A percentile compares a stretch with the other conserved stretches of the same genome.
Conservation (phyloP, 495 filamentous ascomycete genomes). For the Copromyces sp. region DNA sequence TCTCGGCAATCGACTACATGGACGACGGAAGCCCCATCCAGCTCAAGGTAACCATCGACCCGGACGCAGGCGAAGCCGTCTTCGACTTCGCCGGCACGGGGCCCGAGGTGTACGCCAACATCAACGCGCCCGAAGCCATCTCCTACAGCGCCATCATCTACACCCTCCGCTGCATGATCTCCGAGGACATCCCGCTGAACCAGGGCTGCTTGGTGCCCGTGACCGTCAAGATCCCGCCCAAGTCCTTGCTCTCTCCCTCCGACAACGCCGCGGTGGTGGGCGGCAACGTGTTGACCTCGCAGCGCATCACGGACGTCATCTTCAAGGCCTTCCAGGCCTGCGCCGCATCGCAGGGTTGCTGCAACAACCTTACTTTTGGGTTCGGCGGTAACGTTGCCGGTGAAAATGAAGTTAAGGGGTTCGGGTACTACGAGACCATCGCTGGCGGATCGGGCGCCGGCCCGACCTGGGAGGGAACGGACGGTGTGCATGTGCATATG, state of each 20-base stretch:
- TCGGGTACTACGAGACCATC: slow-evolving; percentile 98
- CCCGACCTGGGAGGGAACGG: slow-evolving; percentile 76
- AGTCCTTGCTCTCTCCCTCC: slow-evolving; percentile 76
- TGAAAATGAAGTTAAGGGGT: slow-evolving; percentile 54
- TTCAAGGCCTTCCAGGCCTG: slow-evolving; percentile 84
- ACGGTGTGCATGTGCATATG: slow-evolving; percentile 93
- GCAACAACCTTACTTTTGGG: slow-evolving; percentile 81
- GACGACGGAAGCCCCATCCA: slow-evolving; percentile 86
- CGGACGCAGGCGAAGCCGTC: slow-evolving; percentile 69
- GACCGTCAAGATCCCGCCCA: slow-evolving; percentile 70
- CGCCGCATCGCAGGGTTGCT: slow-evolving; percentile 84
- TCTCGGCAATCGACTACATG: slow-evolving; percentile 78
- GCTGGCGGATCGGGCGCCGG: slow-evolving; percentile 88
- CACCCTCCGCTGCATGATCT: slow-evolving; percentile 85
- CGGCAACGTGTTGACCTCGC: slow-evolving; percentile 85
- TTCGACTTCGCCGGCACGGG: slow-evolving; percentile 92
- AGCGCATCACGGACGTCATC: slow-evolving; percentile 91
- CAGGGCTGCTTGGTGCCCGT: slow-evolving; percentile 91
- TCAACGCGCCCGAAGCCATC: slow-evolving; percentile 89
- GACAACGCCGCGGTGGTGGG: slow-evolving; percentile 88
- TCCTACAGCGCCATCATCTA: slow-evolving; percentile 96
- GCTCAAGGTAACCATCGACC: slow-evolving; percentile 76
- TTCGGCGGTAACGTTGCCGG: slow-evolving; percentile 72
- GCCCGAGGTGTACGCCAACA: slow-evolving; percentile 87
- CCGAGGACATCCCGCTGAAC: slow-evolving; percentile 89